Conservation (phyloP, 1,284 basidiomycete species). For the Rhodotorula sp. region DNA sequence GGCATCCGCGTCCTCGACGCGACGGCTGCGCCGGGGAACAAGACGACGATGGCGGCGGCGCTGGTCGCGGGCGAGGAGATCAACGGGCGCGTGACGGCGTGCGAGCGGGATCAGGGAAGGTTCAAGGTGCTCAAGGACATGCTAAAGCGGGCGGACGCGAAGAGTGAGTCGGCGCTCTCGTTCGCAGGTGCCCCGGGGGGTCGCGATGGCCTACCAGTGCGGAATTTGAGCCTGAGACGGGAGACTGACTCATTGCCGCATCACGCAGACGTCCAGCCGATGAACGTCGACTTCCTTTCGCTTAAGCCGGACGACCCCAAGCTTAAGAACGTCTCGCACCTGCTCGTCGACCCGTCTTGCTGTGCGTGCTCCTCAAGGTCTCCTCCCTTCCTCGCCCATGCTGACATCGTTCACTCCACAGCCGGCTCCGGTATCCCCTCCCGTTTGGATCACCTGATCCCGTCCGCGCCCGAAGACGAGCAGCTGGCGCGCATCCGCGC, state of each 20-base stretch:
- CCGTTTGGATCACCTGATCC: constrained; percentile 49
- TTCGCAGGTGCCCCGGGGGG: neutral
- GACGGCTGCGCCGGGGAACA: constrained; percentile 96
- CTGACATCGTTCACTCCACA: constrained; percentile 9
- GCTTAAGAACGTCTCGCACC: constrained; percentile 72
- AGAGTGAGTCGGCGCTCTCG: constrained; percentile 52
- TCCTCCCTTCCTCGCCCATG: neutral
- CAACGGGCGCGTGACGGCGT: constrained; percentile 79
- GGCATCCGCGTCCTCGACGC: constrained; percentile 74
- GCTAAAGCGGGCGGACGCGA: constrained; percentile 75
- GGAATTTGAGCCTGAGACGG: neutral
- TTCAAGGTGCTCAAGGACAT: constrained; percentile 80
- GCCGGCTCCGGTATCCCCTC: constrained; percentile 49
- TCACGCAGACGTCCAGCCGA: constrained; percentile 62
- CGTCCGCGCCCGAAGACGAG: constrained; percentile 52
- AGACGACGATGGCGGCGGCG: constrained; percentile 90
- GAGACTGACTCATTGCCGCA: neutral
- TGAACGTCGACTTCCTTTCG: constrained; percentile 76
- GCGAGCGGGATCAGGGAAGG: constrained; percentile 76
- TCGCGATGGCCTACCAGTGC: no score
- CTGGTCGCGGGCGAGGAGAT: constrained; percentile 62
- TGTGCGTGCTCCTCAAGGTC: constrained; percentile 31
- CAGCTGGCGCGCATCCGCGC: constrained; percentile 67
- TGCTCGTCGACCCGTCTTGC: constrained; percentile 89
- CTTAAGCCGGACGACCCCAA: constrained; percentile 65